Evolutionary conservation across 179 eudicot genomes (phyloP).

Genomic region (Spinacia oleracea): DNA sequence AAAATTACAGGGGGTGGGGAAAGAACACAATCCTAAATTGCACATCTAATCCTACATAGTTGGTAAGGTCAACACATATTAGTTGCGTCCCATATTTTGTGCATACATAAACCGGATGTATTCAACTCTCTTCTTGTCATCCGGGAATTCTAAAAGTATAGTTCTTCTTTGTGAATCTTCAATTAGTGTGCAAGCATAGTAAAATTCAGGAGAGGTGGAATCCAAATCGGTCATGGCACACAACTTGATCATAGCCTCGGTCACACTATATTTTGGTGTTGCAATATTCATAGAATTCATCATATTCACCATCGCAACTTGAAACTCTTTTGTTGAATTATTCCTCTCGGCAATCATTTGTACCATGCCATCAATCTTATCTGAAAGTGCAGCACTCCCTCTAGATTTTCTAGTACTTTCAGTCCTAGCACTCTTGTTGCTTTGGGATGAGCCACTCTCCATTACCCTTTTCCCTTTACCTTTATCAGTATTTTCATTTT

Average conservation of each 20-base stretch:
- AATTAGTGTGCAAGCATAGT: neutral
- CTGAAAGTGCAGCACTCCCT: neutral
- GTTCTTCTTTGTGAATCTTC: constrained; percentile 4
- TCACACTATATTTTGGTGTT: neutral
- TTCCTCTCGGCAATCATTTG: neutral
- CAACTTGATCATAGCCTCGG: neutral
- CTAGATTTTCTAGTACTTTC: neutral
- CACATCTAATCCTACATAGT: neutral
- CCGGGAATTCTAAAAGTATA: neutral
- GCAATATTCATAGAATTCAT: neutral
- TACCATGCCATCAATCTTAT: neutral
- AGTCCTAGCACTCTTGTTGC: constrained; percentile 2
- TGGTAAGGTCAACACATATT: neutral
- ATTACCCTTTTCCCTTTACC: neutral
- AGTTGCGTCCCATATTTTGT: neutral
- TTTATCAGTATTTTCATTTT: neutral
- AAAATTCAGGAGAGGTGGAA: neutral
- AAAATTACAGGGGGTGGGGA: no score
- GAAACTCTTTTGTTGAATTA: neutral
- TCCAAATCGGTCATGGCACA: neutral
- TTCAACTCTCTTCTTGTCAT: neutral
- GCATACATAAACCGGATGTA: constrained; percentile 8
- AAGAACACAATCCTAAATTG: no score
- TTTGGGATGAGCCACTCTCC: neutral
- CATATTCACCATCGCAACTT: neutral